Evolutionary conservation across 495 filamentous ascomycete species (phyloP).

Genomic region (Penicillium manginii): DNA sequence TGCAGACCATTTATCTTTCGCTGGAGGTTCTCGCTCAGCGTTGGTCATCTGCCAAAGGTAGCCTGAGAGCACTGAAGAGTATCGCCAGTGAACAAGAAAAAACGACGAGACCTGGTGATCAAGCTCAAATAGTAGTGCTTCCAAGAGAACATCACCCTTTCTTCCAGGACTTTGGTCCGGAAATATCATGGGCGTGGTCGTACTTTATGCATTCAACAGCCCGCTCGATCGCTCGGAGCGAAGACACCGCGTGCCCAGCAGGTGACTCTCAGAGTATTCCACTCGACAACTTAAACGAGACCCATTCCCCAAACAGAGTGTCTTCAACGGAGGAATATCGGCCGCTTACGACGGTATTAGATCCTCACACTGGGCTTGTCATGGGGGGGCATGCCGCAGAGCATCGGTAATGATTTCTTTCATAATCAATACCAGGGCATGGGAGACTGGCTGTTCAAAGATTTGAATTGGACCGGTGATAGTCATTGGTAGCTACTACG

Average conservation of each 20-base stretch:
- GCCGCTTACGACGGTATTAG: constrained; percentile 21
- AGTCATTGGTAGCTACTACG: constrained; percentile 7
- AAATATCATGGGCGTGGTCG: constrained; percentile 23
- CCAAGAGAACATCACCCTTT: constrained; percentile 16
- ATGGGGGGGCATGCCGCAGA: constrained; percentile 15
- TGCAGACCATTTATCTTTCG: constrained; percentile 26
- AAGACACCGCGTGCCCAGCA: background rate
- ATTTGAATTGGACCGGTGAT: constrained; percentile 22
- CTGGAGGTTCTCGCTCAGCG: constrained; percentile 28
- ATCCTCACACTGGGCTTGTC: constrained; percentile 15
- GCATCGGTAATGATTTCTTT: constrained; percentile 11
- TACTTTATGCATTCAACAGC: constrained; percentile 9
- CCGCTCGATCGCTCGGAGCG: background rate
- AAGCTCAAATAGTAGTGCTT: constrained; percentile 3
- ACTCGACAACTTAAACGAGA: constrained; percentile 8
- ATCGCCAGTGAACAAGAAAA: constrained; percentile 21
- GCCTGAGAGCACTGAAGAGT: constrained; percentile 25
- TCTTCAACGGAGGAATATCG: constrained; percentile 17
- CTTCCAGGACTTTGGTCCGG: constrained; percentile 17
- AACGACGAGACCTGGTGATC: background rate
- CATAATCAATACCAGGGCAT: constrained; percentile 28
- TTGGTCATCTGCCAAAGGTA: constrained; percentile 31
- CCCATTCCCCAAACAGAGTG: background rate
- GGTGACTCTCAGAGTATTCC: background rate
- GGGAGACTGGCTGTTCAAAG: constrained; percentile 25